These are phyloP conservation scores for Thielaviopsis ethacetica DNA, from an alignment of 2,329 filamentous ascomycete genomes.

Conservation along the genomic window DNA sequence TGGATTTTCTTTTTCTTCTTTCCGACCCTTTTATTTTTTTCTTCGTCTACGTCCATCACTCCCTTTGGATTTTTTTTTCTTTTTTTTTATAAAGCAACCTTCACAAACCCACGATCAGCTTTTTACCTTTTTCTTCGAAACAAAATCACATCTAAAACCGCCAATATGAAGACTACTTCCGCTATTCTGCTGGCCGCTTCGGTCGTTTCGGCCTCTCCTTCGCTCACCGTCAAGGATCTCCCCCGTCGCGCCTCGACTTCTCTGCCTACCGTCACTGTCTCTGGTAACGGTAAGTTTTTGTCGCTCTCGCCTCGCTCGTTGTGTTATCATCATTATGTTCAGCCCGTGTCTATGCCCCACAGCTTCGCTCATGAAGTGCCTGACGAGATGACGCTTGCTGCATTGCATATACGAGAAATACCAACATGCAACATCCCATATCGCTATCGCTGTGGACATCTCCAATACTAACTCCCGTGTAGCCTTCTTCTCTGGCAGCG, in stretches of 20 bases:
- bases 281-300: slow-evolving; percentile 36
- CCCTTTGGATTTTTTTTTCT: slow-evolving; percentile 10
- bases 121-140: not conserved
- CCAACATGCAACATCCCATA: not conserved
- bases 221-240: slow-evolving; percentile 29
- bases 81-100: slow-evolving; percentile 6
- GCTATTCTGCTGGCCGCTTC: slow-evolving; percentile 27
- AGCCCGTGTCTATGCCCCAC: too few relatives aligned
- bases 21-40: slow-evolving; percentile 8
- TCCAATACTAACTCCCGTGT: not conserved
- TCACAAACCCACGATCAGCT: not conserved
- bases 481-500: slow-evolving; percentile 39
- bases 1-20: slow-evolving; percentile 17
- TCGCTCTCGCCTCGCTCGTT: not conserved
- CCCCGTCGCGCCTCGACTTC: slow-evolving; percentile 32
- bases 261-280: slow-evolving; percentile 33
- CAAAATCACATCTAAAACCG: slow-evolving; percentile 1
- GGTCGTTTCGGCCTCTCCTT: slow-evolving; percentile 31
- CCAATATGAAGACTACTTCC: slow-evolving; percentile 11
- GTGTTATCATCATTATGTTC: too few relatives aligned
- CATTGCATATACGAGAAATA: not conserved
- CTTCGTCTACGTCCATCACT: slow-evolving; percentile 4
- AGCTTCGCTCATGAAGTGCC: too few relatives aligned
- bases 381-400: not conserved
- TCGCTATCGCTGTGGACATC: not conserved